A percentile compares a stretch with the other conserved stretches of the same genome.
Evolutionary conservation across 306 rosid species (phyloP).

Genomic region (Malus sylvestris): DNA sequence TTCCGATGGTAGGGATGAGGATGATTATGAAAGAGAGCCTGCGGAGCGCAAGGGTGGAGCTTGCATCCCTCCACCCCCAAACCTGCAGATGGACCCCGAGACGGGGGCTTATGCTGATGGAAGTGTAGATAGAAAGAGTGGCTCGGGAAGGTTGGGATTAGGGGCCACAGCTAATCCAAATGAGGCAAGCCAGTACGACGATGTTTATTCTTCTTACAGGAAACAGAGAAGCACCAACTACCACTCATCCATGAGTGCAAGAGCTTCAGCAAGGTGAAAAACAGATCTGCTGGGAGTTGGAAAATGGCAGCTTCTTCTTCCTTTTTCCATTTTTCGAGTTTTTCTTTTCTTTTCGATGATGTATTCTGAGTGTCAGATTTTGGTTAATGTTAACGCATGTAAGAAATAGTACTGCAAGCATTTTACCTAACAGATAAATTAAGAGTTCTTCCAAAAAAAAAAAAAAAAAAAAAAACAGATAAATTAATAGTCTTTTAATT

Average conservation of each 20-base stretch:
- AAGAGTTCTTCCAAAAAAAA: no score
- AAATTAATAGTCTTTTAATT: background rate
- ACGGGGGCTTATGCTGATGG: slow-evolving; percentile 82
- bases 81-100: slow-evolving; percentile 90
- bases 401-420: background rate
- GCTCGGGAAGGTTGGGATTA: slow-evolving; percentile 82
- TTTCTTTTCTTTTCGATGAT: background rate
- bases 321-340: background rate
- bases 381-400: background rate
- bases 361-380: background rate
- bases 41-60: slow-evolving; percentile 79
- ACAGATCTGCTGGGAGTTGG: background rate
- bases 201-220: slow-evolving; percentile 92
- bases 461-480: no score
- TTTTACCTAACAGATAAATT: background rate
- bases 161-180: slow-evolving; percentile 84
- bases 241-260: slow-evolving; percentile 88
- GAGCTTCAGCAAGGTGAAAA: slow-evolving; percentile 58
- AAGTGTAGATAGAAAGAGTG: slow-evolving; percentile 60
- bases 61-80: slow-evolving; percentile 91
- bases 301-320: background rate
- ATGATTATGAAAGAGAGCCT: slow-evolving; percentile 60
- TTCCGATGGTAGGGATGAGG: slow-evolving; percentile 64
- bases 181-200: slow-evolving; percentile 88
- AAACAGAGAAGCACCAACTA: slow-evolving; percentile 93